phyloP scores from a whole-genome alignment of 73 alveolate species.

The Paramecium bursaria region DNA sequence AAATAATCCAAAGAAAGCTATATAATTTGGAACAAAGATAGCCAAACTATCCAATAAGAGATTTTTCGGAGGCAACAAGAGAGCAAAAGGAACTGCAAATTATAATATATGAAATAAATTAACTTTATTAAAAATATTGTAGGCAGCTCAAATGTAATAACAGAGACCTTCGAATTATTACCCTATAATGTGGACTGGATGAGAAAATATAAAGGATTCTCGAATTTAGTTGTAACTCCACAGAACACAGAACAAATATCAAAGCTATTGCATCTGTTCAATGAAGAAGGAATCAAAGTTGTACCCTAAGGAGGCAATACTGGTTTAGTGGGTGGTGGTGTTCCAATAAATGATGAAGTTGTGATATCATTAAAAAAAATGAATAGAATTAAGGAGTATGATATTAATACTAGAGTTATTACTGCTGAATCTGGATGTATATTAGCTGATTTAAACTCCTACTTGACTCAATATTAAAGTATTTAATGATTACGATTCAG shows the following conservation, averaged over 20 bases:
- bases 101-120: slow-evolving; percentile 51
- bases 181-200: slow-evolving; percentile 82
- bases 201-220: slow-evolving; percentile 73
- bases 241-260: slow-evolving; percentile 74
- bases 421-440: slow-evolving; percentile 86
- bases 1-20: slow-evolving; percentile 75
- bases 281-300: slow-evolving; percentile 76
- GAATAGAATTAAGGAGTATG: slow-evolving; percentile 80
- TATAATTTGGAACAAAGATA: slow-evolving; percentile 82
- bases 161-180: slow-evolving; percentile 59
- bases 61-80: slow-evolving; percentile 83
- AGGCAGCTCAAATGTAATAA: background rate
- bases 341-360: slow-evolving; percentile 86
- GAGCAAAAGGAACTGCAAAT: slow-evolving; percentile 83
- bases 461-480: slow-evolving; percentile 58
- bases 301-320: slow-evolving; percentile 95
- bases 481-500: background rate
- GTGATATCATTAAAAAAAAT: slow-evolving; percentile 74
- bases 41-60: slow-evolving; percentile 78
- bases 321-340: slow-evolving; percentile 89
- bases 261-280: slow-evolving; percentile 76
- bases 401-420: slow-evolving; percentile 74
- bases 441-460: slow-evolving; percentile 73
- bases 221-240: slow-evolving; percentile 82
- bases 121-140: slow-evolving; percentile 8